Evolutionary conservation across 2,329 filamentous ascomycete species (phyloP).

Genomic region (Colletotrichum neosansevieriae): DNA sequence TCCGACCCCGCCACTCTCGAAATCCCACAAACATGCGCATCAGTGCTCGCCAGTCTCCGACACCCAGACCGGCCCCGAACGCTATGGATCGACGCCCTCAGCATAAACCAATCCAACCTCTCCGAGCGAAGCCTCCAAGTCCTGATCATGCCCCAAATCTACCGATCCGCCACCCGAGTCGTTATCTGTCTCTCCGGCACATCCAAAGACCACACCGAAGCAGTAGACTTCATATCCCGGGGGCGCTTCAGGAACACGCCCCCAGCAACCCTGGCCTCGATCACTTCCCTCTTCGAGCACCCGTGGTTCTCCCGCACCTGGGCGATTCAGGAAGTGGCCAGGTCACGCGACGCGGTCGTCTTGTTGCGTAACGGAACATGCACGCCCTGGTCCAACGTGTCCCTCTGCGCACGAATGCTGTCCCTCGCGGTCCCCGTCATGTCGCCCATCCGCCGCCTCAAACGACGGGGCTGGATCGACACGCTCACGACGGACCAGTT

Average conservation of each 20-base stretch:
- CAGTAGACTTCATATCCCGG: slow-evolving; percentile 8
- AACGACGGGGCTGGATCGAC: not conserved
- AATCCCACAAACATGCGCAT: not conserved
- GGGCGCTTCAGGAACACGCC: slow-evolving; percentile 13
- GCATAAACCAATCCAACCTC: slow-evolving; percentile 43
- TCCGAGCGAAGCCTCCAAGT: slow-evolving; percentile 43
- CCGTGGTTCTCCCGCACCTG: slow-evolving; percentile 18
- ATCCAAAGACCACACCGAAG: slow-evolving; percentile 15
- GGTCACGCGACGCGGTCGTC: slow-evolving; percentile 4
- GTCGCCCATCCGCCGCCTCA: slow-evolving; percentile 4
- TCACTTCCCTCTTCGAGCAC: not conserved
- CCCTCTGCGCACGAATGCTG: slow-evolving; percentile 7
- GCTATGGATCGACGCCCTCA: slow-evolving; percentile 46
- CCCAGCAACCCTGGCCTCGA: not conserved
- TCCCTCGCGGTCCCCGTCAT: not conserved
- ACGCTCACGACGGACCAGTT: slow-evolving; percentile 2
- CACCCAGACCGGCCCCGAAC: not conserved
- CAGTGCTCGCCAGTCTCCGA: not conserved
- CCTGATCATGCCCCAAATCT: slow-evolving; percentile 43
- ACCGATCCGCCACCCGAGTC: slow-evolving; percentile 42
- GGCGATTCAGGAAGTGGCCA: slow-evolving; percentile 15
- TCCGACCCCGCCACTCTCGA: not conserved
- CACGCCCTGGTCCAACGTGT: slow-evolving; percentile 7
- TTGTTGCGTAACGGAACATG: not conserved
- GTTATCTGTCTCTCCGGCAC: slow-evolving; percentile 42